A percentile compares a stretch with the other conserved stretches of the same genome.
Evolutionary conservation across 495 filamentous ascomycete genomes (phyloP).

Genomic region (Hamigera avellanea): DNA sequence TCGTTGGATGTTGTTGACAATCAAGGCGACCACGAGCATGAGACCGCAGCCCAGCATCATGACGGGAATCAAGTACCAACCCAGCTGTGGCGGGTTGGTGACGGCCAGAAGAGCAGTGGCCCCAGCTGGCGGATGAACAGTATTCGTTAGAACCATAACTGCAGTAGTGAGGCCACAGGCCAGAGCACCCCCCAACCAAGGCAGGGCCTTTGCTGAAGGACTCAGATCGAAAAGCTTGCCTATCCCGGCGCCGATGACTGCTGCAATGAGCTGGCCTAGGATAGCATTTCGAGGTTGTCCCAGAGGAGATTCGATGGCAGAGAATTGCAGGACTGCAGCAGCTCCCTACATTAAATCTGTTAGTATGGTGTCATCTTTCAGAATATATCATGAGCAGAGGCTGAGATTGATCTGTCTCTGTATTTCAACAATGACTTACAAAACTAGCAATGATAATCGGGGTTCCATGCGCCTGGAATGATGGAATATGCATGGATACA

Average conservation of each 20-base stretch:
- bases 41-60: slow-evolving; percentile 52
- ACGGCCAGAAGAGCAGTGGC: slow-evolving; percentile 76
- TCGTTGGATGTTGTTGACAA: slow-evolving; percentile 69
- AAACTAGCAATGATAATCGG: slow-evolving; percentile 32
- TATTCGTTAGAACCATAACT: slow-evolving; percentile 66
- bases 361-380: too few relatives aligned
- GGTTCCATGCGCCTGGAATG: slow-evolving; percentile 23
- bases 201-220: slow-evolving; percentile 27
- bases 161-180: slow-evolving; percentile 57
- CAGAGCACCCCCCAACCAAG: slow-evolving; percentile 59
- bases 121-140: slow-evolving; percentile 78
- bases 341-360: slow-evolving; percentile 43
- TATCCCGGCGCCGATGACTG: slow-evolving; percentile 53
- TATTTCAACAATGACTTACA: slow-evolving; percentile 14
- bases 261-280: slow-evolving; percentile 57
- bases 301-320: slow-evolving; percentile 67
- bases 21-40: slow-evolving; percentile 53
- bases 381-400: too few relatives aligned
- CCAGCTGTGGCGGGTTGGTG: slow-evolving; percentile 47
- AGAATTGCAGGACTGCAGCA: slow-evolving; percentile 64
- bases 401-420: too few relatives aligned
- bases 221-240: slow-evolving; percentile 62
- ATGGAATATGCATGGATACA: slow-evolving; percentile 26
- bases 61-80: slow-evolving; percentile 63
- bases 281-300: slow-evolving; percentile 73